Conservation (phyloP, 225 moss, liverwort and hornwort species). For the Neckera pumila region DNA sequence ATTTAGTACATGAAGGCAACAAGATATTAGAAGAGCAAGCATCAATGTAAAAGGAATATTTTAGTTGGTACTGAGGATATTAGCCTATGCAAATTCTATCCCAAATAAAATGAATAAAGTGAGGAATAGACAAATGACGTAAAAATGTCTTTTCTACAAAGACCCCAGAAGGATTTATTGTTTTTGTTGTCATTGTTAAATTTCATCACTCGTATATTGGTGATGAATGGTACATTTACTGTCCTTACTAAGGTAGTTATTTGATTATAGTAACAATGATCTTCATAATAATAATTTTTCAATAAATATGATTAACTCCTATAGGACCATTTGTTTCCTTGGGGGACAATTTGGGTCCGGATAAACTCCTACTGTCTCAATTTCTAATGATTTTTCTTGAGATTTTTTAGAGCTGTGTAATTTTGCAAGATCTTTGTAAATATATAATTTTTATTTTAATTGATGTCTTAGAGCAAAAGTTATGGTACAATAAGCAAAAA, state of each 20-base stretch:
- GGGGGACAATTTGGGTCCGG: too few relatives aligned
- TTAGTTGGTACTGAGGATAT: too few relatives aligned
- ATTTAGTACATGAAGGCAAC: neutral
- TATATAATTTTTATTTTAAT: too few relatives aligned
- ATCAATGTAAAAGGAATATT: neutral
- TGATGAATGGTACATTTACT: neutral
- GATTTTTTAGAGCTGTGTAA: too few relatives aligned
- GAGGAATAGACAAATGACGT: neutral
- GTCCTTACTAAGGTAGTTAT: rapidly evolving
- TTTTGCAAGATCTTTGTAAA: too few relatives aligned
- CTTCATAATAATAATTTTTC: neutral
- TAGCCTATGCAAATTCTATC: neutral
- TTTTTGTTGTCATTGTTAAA: neutral
- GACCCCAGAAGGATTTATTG: neutral
- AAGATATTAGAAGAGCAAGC: neutral
- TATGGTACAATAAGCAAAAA: too few relatives aligned
- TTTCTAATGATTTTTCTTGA: too few relatives aligned
- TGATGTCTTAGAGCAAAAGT: too few relatives aligned
- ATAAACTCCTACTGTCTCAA: too few relatives aligned
- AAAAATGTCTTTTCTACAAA: neutral
- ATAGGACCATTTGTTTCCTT: too few relatives aligned
- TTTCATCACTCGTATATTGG: rapidly evolving
- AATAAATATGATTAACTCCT: neutral
- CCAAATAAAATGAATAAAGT: neutral
- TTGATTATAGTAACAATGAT: neutral